Base-by-base conservation (phyloP, 2,329 filamentous ascomycete species). In the Penicillium oxalicum region DNA sequence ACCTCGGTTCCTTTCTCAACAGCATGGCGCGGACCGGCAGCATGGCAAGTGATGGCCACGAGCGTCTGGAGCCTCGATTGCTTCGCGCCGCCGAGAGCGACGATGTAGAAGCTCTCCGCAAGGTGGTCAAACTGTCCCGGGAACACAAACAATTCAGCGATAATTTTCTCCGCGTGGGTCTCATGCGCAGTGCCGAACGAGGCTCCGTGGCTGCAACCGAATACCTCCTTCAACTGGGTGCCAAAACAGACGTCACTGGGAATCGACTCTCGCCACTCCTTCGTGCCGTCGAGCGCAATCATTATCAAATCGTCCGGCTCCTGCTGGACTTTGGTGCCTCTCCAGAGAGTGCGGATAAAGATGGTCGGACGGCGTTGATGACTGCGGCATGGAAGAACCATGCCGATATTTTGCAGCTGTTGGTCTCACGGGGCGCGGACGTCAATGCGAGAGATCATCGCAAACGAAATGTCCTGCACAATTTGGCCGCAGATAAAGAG, bases 301-400 rank as follows among this genome's bases (percentile, higher is more conserved):
- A 70, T 47, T 64, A 69, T 7, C 70, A 71, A 6, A 77, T 76
- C 5, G 64, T 76, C 36, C 64, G 65, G 49, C 54, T 78, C 40
- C 62, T 79, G 11, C 61, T 70, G 4, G 66, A 69, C 29, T 54
- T 64, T 34, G 64, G 66, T 8, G 65, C 64, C 1, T 59, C 60
- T 18, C 56, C 61, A 4, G 63, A 69, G 43, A 59, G 51, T n/a
- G 42, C 51, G 13, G 77, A 80, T 58, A 70, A 74, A 42, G 75
- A 73, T 48, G 70, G 70, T 4, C 61, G 70, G 12, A 73, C 70
- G 36, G 69, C 66, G 37, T 51, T 74, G 36, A 73, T 72, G 70
- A 71, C 67, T 2, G 71, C 72, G 4, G 71, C 72, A 6, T 72
- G 67, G 68, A 66, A 62, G 49, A 71, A 71, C 27, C 69, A 73